phyloP scores from a whole-genome alignment of 805 yeast species.

The Saccharomycopsis capsularis region DNA sequence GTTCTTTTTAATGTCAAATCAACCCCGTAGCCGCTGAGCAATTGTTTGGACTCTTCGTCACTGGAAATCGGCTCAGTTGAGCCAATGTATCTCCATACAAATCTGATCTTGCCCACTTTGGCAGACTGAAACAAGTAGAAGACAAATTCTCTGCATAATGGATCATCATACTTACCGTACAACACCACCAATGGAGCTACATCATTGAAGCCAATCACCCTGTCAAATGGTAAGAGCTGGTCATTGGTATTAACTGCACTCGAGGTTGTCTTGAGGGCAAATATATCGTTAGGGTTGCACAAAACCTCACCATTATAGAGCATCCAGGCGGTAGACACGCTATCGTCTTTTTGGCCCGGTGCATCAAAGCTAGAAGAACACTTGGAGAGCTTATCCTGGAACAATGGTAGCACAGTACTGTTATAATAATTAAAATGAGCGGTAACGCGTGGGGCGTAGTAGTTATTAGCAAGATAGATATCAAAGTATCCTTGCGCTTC shows the following conservation, averaged over 20 bases:
- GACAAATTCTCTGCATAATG: slow-evolving; percentile 50
- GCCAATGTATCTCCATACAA: slow-evolving; percentile 69
- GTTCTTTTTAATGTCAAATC: slow-evolving; percentile 58
- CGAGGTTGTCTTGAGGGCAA: slow-evolving; percentile 62
- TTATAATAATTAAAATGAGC: slow-evolving; percentile 53
- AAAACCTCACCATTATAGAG: slow-evolving; percentile 46
- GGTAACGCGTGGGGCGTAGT: slow-evolving; percentile 54
- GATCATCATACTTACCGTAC: slow-evolving; percentile 57
- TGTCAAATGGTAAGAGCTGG: slow-evolving; percentile 43
- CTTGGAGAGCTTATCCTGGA: slow-evolving; percentile 22
- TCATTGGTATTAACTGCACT: slow-evolving; percentile 23
- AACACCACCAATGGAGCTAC: slow-evolving; percentile 52
- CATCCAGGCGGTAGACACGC: slow-evolving; percentile 37
- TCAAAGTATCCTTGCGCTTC: slow-evolving; percentile 12
- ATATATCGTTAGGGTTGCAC: slow-evolving; percentile 66
- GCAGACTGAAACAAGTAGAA: slow-evolving; percentile 54
- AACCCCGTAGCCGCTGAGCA: slow-evolving; percentile 58
- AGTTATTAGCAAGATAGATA: slow-evolving; percentile 29
- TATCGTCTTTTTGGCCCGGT: slow-evolving; percentile 28
- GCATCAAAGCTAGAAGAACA: slow-evolving; percentile 28
- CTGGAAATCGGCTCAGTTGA: not conserved
- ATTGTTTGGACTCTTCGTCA: slow-evolving; percentile 24
- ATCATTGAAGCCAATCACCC: slow-evolving; percentile 47
- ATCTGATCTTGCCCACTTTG: slow-evolving; percentile 54
- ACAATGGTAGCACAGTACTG: slow-evolving; percentile 28